Evolutionary conservation across 179 eudicot genomes (phyloP), one percentile per base, ranked within the genome.

Genomic region (Dionaea muscipula): DNA sequence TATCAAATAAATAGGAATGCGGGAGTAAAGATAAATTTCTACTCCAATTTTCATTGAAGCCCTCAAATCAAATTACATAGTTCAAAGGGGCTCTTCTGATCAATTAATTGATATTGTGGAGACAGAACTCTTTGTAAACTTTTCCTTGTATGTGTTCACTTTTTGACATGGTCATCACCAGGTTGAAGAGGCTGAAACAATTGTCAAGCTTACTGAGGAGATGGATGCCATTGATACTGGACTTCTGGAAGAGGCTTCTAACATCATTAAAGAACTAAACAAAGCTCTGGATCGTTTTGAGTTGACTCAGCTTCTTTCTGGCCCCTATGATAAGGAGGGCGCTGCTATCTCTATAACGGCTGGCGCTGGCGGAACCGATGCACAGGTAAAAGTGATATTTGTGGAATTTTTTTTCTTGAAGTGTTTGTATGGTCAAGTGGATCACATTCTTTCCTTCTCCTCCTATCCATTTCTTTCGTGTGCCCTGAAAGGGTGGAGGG

Each of bases 321-420:
- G 87, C 59, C 94, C 85, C 12, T 90, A 90, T 62, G 97, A 90
- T 72, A 90, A 83, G 75, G 97, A 90, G 80, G 87, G 97, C 56
- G 97, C 94, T 55, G 85, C 86, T 26, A 58, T 90, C 50, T 63
- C 65, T 45, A 90, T 90, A 58, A 65, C 97, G 53, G 97, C 97
- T 62, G 97, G 97, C 65, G 97, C 97, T 21, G 95, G 97, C 46
- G 97, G 97, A 57, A 90, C 97, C 55, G 97, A 90, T 84, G 97
- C 97, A 63, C 97, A 90, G 95, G 97, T 90, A 69, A 52, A 55
- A 19, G 33, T 31, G 60, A 60, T 28, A 56, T 25, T 52, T 28
- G 50, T 24, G 26, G 25, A 17, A 33, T 33, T 24, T 20, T 17
- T 1, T 24, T 24, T 41, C 47, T n/a, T 24, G 1, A 17, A 2